Evolutionary conservation across 73 alveolate species (phyloP).

Genomic region (Paramecium biaurelia): DNA sequence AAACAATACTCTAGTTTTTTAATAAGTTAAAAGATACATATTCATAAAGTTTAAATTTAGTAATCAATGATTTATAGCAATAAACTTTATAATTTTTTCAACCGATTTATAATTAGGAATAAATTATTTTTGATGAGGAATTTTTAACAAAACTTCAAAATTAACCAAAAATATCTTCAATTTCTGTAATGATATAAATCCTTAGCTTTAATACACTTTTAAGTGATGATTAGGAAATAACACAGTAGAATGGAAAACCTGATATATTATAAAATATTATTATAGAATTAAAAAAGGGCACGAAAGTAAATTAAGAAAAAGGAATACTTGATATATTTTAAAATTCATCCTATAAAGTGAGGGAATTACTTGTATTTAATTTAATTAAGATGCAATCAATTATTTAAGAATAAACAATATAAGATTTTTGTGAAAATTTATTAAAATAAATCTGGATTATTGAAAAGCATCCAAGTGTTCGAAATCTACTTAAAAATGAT

Average conservation of each 20-base stretch:
- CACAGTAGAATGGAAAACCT: not conserved
- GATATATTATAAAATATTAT: not conserved
- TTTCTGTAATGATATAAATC: not conserved
- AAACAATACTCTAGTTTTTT: not conserved
- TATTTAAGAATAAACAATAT: not conserved
- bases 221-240: not conserved
- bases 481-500: not conserved
- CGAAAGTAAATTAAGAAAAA: not conserved
- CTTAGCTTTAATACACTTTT: not conserved
- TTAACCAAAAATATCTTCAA: not conserved
- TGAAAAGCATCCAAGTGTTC: not conserved
- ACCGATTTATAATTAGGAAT: not conserved
- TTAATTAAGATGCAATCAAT: not conserved
- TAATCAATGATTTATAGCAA: not conserved
- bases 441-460: not conserved
- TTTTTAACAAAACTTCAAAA: not conserved
- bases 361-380: not conserved
- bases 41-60: not conserved
- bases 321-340: not conserved
- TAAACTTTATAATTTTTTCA: not conserved
- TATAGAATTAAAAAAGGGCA: not conserved
- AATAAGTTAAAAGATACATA: not conserved
- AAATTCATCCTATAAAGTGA: not conserved
- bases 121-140: not conserved
- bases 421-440: not conserved